These are phyloP conservation scores for Acorus calamus DNA, from an alignment of 106 monocot species.

Conservation along the genomic window DNA sequence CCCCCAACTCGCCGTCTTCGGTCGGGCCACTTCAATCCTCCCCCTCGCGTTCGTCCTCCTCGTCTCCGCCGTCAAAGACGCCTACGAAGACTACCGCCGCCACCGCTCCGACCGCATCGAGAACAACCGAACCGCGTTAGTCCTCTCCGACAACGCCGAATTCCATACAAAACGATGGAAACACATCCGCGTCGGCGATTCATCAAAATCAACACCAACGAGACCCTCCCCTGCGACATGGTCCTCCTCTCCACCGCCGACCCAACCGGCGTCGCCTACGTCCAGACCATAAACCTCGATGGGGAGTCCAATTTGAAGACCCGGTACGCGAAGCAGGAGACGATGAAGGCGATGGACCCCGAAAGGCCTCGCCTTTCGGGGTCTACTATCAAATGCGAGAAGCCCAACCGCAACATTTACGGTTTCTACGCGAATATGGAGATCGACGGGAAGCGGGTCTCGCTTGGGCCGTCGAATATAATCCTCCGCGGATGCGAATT, in stretches of 20 bases:
- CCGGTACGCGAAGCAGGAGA: slow-evolving; percentile 76
- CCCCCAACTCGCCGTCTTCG: slow-evolving; percentile 88
- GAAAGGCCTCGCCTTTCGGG: neutral
- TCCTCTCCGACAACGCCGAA: slow-evolving; percentile 20
- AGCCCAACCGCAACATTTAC: slow-evolving; percentile 79
- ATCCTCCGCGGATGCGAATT: slow-evolving; percentile 80
- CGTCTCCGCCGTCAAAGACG: slow-evolving; percentile 87
- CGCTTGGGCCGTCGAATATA: slow-evolving; percentile 64
- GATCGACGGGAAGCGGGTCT: slow-evolving; percentile 37
- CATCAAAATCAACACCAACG: slow-evolving; percentile 36
- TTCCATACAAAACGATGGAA: slow-evolving; percentile 60
- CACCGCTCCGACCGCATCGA: slow-evolving; percentile 79
- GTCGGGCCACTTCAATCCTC: slow-evolving; percentile 60
- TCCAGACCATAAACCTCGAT: slow-evolving; percentile 90
- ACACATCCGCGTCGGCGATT: slow-evolving; percentile 61
- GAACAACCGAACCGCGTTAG: slow-evolving; percentile 44
- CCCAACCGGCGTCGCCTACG: slow-evolving; percentile 78
- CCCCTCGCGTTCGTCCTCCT: slow-evolving; percentile 81
- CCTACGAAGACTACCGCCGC: slow-evolving; percentile 80
- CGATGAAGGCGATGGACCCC: neutral
- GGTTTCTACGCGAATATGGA: slow-evolving; percentile 75
- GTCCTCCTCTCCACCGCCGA: slow-evolving; percentile 76
- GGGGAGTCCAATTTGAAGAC: slow-evolving; percentile 94
- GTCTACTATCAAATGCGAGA: slow-evolving; percentile 56
- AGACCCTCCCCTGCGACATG: slow-evolving; percentile 78